A percentile compares a stretch with the other conserved stretches of the same genome.
phyloP scores from a whole-genome alignment of 768 basidiomycete genomes.

The Chalciporus sphaerocephalus region DNA sequence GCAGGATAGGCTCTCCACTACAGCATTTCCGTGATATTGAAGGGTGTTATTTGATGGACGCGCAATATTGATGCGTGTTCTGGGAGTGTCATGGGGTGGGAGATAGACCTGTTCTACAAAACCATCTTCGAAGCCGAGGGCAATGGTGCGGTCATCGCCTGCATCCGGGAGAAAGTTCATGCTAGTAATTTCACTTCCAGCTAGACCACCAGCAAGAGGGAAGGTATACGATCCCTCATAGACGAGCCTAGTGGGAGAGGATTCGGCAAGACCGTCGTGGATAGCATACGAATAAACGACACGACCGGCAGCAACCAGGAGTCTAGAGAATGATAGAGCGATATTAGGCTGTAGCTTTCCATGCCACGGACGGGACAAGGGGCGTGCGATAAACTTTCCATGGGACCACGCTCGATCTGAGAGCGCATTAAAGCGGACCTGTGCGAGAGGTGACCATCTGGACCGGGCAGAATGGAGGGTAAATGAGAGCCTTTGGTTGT shows the following conservation, averaged over 20 bases:
- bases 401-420: constrained; percentile 52
- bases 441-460: constrained; percentile 41
- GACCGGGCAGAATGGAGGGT: constrained; percentile 44
- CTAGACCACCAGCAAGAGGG: constrained; percentile 23
- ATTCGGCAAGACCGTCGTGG: constrained; percentile 24
- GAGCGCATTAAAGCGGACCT: constrained; percentile 49
- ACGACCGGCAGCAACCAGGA: constrained; percentile 60
- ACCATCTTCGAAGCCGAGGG: constrained; percentile 60
- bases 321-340: constrained; percentile 49
- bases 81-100: constrained; percentile 15
- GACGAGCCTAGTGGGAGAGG: constrained; percentile 39
- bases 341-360: constrained; percentile 54
- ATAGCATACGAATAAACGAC: constrained; percentile 57
- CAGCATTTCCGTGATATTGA: constrained; percentile 40
- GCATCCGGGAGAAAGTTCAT: constrained; percentile 46
- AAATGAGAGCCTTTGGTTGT: constrained; percentile 50
- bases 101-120: constrained; percentile 45
- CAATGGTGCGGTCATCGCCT: constrained; percentile 41
- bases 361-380: constrained; percentile 56
- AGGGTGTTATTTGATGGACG: constrained; percentile 21
- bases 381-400: constrained; percentile 55
- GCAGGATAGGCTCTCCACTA: constrained; percentile 55
- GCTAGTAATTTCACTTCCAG: constrained; percentile 50
- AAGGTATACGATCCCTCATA: constrained; percentile 47
- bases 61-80: constrained; percentile 19